phyloP scores from a whole-genome alignment of 805 yeast genomes.

The Novakomyces olei region DNA sequence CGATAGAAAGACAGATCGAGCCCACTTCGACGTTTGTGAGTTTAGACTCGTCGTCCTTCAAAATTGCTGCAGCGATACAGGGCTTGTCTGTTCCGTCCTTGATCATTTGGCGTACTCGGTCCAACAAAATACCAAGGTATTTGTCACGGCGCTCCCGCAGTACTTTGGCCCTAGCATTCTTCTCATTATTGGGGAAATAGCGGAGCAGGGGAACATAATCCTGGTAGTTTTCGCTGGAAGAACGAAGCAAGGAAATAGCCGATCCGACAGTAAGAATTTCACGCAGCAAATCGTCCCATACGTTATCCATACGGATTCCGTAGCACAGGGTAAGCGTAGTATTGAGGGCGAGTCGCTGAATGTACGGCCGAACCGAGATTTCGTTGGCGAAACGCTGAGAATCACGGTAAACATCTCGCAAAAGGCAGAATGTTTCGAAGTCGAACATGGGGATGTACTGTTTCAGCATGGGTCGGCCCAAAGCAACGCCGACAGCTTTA shows the following conservation, averaged over 20 bases:
- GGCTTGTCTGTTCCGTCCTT: slow-evolving; percentile 8
- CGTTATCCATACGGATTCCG: slow-evolving; percentile 19
- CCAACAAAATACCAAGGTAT: slow-evolving; percentile 8
- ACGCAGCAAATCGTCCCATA: slow-evolving; percentile 11
- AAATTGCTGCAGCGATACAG: slow-evolving; percentile 12
- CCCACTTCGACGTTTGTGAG: slow-evolving; percentile 20
- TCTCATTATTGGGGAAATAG: slow-evolving; percentile 5
- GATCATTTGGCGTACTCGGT: slow-evolving; percentile 7
- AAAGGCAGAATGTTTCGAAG: no score
- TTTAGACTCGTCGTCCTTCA: slow-evolving; percentile 10
- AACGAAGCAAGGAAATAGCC: slow-evolving; percentile 11
- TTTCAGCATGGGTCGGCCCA: no score
- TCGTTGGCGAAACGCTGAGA: no score
- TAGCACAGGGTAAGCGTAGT: slow-evolving; percentile 20
- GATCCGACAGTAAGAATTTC: slow-evolving; percentile 12
- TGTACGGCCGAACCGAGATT: no score
- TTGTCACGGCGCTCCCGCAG: slow-evolving; percentile 10
- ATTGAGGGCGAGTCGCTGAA: slow-evolving; percentile 19
- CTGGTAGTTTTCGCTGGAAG: slow-evolving; percentile 19
- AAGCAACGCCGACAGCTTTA: no score
- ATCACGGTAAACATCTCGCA: no score
- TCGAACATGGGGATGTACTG: no score
- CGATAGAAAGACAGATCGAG: slow-evolving; percentile 46
- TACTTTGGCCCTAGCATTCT: slow-evolving; percentile 6
- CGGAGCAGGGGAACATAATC: slow-evolving; percentile 19